Percentiles rank a stretch among this genome's conserved stretches.
phyloP scores from a whole-genome alignment of 129 eudicot genomes.

The Tanacetum coccineum region DNA sequence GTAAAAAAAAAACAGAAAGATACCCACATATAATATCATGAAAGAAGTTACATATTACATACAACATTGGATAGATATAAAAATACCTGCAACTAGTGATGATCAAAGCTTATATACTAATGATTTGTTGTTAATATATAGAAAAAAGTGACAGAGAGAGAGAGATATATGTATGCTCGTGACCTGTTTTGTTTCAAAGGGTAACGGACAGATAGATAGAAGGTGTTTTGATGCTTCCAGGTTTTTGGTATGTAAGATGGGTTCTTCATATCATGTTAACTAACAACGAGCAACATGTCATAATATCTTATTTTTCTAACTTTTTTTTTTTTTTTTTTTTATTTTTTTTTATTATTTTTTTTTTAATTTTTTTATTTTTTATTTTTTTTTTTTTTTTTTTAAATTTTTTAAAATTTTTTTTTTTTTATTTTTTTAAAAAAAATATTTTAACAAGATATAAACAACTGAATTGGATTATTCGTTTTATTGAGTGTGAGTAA shows the following conservation, averaged over 20 bases:
- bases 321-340: too few species aligned
- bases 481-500: too few species aligned
- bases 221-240: too few species aligned
- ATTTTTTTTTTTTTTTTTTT: too few species aligned
- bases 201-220: conserved; percentile 17
- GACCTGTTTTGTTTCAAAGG: conserved; percentile 18
- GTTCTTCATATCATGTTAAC: not conserved
- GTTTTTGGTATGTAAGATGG: not conserved
- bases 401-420: too few species aligned
- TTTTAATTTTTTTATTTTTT: too few species aligned
- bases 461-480: too few species aligned
- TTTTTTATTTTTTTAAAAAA: too few species aligned
- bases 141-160: conserved; percentile 2
- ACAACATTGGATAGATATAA: conserved; percentile 1
- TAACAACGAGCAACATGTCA: not conserved
- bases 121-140: not conserved
- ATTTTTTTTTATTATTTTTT: too few species aligned
- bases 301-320: not conserved
- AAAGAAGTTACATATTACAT: conserved; percentile 6
- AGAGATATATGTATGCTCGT: conserved; percentile 25
- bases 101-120: conserved; percentile 11
- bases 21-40: conserved; percentile 23
- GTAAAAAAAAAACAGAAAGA: not conserved
- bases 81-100: conserved; percentile 27
- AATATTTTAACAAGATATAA: too few species aligned